Percentiles rank a stretch among this genome's conserved stretches.
These are phyloP conservation scores for Suillus plorans DNA, from an alignment of 768 basidiomycete species.

Conservation along the genomic window DNA sequence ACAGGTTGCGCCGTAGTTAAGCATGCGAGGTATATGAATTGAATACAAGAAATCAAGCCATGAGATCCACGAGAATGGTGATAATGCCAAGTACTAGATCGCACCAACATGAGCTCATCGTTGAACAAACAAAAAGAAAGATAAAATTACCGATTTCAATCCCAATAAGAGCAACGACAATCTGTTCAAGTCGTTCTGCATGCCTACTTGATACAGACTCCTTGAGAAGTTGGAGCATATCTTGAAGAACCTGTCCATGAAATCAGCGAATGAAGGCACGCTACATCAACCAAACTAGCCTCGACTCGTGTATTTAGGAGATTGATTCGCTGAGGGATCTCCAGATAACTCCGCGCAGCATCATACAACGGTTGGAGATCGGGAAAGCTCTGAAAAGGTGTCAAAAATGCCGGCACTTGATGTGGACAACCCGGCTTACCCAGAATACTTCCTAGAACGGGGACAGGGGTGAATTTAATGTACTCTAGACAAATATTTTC, in stretches of 20 bases:
- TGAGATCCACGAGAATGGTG: slow-evolving; percentile 85
- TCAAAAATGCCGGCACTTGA: slow-evolving; percentile 13
- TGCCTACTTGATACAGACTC: slow-evolving; percentile 92
- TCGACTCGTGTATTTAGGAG: slow-evolving; percentile 92
- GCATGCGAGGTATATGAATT: slow-evolving; percentile 1
- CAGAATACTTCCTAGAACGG: slow-evolving; percentile 83
- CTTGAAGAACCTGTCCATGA: slow-evolving; percentile 76
- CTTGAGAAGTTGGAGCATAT: slow-evolving; percentile 94
- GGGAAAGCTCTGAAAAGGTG: slow-evolving; percentile 72
- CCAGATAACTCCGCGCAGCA: slow-evolving; percentile 90
- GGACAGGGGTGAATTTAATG: slow-evolving; percentile 2
- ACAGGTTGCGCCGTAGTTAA: background rate
- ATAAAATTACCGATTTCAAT: slow-evolving; percentile 71
- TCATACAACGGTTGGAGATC: slow-evolving; percentile 95
- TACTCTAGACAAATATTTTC: slow-evolving; percentile 28
- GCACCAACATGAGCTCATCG: slow-evolving; percentile 6
- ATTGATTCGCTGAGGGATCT: slow-evolving; percentile 92
- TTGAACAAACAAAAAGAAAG: background rate
- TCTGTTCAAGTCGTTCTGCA: slow-evolving; percentile 88
- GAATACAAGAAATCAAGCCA: slow-evolving; percentile 37
- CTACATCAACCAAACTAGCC: slow-evolving; percentile 40
- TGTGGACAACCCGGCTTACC: slow-evolving; percentile 47
- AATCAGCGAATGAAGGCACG: slow-evolving; percentile 4
- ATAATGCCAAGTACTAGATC: slow-evolving; percentile 78
- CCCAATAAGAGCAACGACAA: slow-evolving; percentile 87